These are phyloP conservation scores for Penicillium griseofulvum DNA, from an alignment of 2,329 filamentous ascomycete genomes.

Conservation along the genomic window DNA sequence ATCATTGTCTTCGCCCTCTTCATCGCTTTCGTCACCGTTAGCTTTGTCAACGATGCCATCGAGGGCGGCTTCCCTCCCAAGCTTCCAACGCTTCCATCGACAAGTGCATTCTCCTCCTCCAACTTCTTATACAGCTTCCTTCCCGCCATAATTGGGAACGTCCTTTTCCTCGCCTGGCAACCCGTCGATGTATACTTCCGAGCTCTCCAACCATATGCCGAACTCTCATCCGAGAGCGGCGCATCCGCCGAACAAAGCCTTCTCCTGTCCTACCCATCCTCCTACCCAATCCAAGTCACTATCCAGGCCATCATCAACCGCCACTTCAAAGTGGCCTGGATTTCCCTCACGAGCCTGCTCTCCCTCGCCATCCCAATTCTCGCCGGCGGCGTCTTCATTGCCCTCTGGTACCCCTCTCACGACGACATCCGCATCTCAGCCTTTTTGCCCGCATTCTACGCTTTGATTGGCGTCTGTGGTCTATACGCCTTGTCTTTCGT, in stretches of 20 bases:
- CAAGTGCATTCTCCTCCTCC: constrained; percentile 72
- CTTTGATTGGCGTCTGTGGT: constrained; percentile 68
- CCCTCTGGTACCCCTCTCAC: constrained; percentile 53
- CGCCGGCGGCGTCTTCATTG: constrained; percentile 61
- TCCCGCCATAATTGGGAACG: constrained; percentile 56
- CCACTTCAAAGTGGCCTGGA: constrained; percentile 58
- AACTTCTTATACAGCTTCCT: constrained; percentile 80
- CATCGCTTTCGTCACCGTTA: constrained; percentile 70
- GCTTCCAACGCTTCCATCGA: constrained; percentile 59
- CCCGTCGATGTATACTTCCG: constrained; percentile 61
- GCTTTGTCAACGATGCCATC: constrained; percentile 69
- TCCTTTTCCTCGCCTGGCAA: constrained; percentile 60
- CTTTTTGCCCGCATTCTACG: constrained; percentile 69
- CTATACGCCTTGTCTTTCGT: constrained; percentile 67
- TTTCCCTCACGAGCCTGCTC: constrained; percentile 54
- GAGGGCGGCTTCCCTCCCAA: constrained; percentile 68
- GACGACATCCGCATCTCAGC: constrained; percentile 62
- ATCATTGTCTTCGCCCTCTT: constrained; percentile 61
- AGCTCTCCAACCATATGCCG: constrained; percentile 57
- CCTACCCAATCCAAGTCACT: constrained; percentile 54
- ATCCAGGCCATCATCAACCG: constrained; percentile 52
- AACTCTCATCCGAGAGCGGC: constrained; percentile 52
- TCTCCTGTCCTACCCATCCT: constrained; percentile 56
- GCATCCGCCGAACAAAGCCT: constrained; percentile 55
- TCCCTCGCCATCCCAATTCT: constrained; percentile 57